Conservation (phyloP, 352 stramenopile species). For the Elongisporangium prolatum region DNA sequence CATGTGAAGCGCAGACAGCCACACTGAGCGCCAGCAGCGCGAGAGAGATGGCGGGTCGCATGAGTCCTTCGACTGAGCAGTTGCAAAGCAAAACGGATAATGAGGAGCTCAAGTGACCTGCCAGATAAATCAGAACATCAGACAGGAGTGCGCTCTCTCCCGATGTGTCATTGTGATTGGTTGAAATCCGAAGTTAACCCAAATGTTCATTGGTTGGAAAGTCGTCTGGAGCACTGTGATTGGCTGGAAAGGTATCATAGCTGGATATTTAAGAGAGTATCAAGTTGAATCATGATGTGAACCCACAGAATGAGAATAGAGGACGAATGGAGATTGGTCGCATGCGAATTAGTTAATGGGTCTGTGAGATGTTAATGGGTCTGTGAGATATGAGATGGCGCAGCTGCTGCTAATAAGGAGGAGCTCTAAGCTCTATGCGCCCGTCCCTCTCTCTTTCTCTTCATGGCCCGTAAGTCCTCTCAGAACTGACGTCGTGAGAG, state of each 20-base stretch:
- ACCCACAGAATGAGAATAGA: neutral
- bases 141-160: neutral
- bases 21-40: neutral
- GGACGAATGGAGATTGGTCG: neutral
- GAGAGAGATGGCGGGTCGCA: neutral
- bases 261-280: neutral
- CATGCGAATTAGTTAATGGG: neutral
- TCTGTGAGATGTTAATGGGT: neutral
- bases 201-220: neutral
- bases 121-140: neutral
- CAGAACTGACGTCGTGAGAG: neutral
- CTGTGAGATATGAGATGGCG: neutral
- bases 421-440: neutral
- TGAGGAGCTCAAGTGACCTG: neutral
- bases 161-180: neutral
- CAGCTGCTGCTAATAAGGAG: neutral
- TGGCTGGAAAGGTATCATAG: neutral
- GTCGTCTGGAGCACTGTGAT: neutral
- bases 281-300: neutral
- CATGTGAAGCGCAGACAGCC: neutral
- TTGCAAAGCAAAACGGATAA: conserved; percentile 2
- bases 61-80: neutral
- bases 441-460: neutral
- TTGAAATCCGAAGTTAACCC: neutral
- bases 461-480: neutral